Base-by-base conservation (phyloP, 2,329 filamentous ascomycete genomes). In the Pyrenochaeta sp. region DNA sequence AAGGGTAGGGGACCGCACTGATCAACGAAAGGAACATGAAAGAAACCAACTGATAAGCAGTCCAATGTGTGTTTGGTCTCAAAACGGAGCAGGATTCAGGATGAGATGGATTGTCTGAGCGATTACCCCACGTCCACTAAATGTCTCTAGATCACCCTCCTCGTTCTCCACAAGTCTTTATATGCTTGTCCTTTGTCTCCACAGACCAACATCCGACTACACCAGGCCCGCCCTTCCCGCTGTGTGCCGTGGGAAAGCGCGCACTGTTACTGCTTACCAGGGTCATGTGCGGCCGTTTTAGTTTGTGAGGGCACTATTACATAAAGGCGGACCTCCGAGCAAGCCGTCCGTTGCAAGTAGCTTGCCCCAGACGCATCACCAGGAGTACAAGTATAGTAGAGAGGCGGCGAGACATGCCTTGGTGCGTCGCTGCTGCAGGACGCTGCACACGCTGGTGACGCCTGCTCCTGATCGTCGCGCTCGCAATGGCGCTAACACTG, bases 201-300 rank as follows among this genome's bases (percentile, higher is more conserved):
- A 44, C 48, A 42, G 19, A 30, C 18, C 21, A 19, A 23, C 20
- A 37, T 39, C 35, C 27, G 20, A 31, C 26, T 19, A 34, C 19
- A 36, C 47, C 48, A 47, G 15, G 47, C 55, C 49, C 53, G 48
- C 35, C 43, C 48, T 45, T 57, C 59, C 63, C 61, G 64, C 60
- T 35, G 51, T 48, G 48, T 61, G 60, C 64, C 64, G 64, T 56
- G 19, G 53, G 23, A 64, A 68, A 67, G 61, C 64, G 64, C 60
- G 46, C 14, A n/a, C 35, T 52, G 47, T 47, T 41, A 51, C 38
- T 48, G 49, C 51, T 50, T 38, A 41, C 46, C 35, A 40, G 39
- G 48, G 60, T 65, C 62, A 67, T 62, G 62, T 54, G 61, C 51
- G 47, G 32, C 20, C 13, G 26, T 41, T 29, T 32, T 41, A 35